Base-by-base conservation (phyloP, 495 filamentous ascomycete species). In the Terfezia claveryi region DNA sequence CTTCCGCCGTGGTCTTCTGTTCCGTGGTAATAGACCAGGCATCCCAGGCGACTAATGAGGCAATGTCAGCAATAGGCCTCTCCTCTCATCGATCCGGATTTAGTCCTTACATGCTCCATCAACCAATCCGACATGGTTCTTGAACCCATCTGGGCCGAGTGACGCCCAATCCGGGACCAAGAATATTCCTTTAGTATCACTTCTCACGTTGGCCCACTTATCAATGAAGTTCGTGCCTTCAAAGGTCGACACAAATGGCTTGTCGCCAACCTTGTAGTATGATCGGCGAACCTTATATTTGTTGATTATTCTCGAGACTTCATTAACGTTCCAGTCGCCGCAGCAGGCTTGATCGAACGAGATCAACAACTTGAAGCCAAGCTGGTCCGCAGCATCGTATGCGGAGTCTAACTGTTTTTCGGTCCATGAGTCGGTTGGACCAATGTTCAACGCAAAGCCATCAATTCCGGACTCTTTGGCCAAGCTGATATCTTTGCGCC, bases 391-490 rank as follows among this genome's bases (percentile, higher is more conserved):
- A 5, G 74, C 76, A 23, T 67, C 58, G 59, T 77, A 82, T 0
- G 77, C 80, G 2, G 74, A 61, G 10, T 68, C 57, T 2, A 81
- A 63, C 53, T 76, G 73, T 9, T 56, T 59, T n/a, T 68, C 67
- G 11, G 71, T 76, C 61, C 71, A 75, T 0, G 63, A 61, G 54
- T 80, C 76, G 9, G 61, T 67, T 4, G 72, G 70, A 0, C 72
- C 82, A 49, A 83, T 72, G 56, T 87, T 85, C 36, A 86, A 62
- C 0, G 77, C 82, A 60, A 87, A 87, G 3, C 78, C 82, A 61
- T 87, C 82, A 52, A 87, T 83, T 38, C 77, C 73, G 0, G 76
- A 71, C 12, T 70, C 70, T 57, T 78, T 73, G 9, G 82, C 82
- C 10, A 72, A 65, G 8, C 60, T 63, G 49, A 86, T 80, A 52